Evolutionary conservation across 2,329 filamentous ascomycete genomes (phyloP).

Genomic region (Penicillium sp.): DNA sequence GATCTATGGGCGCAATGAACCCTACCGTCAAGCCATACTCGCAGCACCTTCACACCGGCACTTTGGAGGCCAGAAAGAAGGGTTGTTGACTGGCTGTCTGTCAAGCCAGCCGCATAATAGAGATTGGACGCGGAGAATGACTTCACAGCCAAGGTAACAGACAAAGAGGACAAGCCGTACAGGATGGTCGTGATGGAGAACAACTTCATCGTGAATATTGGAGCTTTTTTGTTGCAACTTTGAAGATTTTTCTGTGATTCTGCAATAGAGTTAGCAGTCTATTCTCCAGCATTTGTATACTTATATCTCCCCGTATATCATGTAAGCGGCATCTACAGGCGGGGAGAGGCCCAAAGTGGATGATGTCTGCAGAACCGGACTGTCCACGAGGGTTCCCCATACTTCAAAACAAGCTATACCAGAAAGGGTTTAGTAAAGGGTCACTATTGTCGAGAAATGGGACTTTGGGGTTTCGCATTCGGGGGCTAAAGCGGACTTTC

Average conservation of each 20-base stretch:
- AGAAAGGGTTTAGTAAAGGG: neutral
- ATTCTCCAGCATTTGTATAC: neutral
- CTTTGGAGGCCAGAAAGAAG: constrained; percentile 30
- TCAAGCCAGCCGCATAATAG: constrained; percentile 37
- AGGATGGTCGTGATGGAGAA: neutral
- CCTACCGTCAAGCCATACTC: constrained; percentile 31
- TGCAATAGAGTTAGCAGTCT: neutral
- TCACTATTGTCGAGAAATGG: neutral
- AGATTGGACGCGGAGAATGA: constrained; percentile 36
- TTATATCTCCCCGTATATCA: neutral
- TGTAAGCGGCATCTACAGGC: neutral
- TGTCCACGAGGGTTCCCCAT: neutral
- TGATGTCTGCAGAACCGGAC: neutral
- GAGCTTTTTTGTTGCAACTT: neutral
- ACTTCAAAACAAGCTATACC: neutral
- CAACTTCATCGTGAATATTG: neutral
- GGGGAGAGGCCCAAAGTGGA: neutral
- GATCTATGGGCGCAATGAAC: neutral
- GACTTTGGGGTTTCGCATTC: neutral
- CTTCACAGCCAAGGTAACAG: constrained; percentile 15
- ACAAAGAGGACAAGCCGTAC: constrained; percentile 4
- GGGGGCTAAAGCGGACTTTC: neutral
- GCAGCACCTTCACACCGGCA: constrained; percentile 27
- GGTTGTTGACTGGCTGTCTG: constrained; percentile 22
- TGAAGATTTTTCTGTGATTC: neutral